Conservation (phyloP, 176 grass and related monocot species). For the Oryza meyeriana region DNA sequence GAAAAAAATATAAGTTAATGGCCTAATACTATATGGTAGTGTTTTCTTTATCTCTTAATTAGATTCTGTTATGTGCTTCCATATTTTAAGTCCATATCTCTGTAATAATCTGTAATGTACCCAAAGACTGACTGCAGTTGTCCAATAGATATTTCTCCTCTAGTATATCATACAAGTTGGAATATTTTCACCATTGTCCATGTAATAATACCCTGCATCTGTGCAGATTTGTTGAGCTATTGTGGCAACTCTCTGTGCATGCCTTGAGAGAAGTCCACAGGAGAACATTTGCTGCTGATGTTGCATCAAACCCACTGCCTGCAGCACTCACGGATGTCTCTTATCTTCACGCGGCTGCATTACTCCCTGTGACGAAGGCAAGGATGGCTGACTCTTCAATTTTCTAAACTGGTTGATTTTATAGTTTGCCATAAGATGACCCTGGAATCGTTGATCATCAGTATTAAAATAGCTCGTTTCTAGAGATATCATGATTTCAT, state of each 20-base stretch:
- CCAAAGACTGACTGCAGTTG: not conserved
- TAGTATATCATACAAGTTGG: slow-evolving; percentile 29
- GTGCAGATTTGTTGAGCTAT: slow-evolving; percentile 98
- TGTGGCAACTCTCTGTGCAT: slow-evolving; percentile 99
- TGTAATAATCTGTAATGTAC: slow-evolving; percentile 4
- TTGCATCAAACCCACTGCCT: slow-evolving; percentile 75
- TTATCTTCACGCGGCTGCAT: slow-evolving; percentile 94
- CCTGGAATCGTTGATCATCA: not conserved
- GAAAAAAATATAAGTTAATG: not conserved
- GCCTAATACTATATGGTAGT: not conserved
- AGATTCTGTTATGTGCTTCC: not conserved
- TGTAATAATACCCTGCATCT: slow-evolving; percentile 11
- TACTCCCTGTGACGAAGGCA: slow-evolving; percentile 93
- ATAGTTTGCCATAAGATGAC: not conserved
- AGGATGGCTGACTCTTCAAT: slow-evolving; percentile 28
- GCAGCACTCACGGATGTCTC: slow-evolving; percentile 88
- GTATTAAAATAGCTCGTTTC: not conserved
- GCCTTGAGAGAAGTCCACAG: slow-evolving; percentile 96
- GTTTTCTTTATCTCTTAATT: not conserved
- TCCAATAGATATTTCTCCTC: slow-evolving; percentile 3
- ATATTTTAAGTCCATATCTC: slow-evolving; percentile 11
- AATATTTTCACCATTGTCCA: slow-evolving; percentile 4
- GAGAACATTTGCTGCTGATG: slow-evolving; percentile 82
- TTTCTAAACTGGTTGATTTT: slow-evolving; percentile 13
- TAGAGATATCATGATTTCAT: slow-evolving; percentile 12